Conservation (phyloP, 305 asterid genomes). For the Fraxinus platypoda region DNA sequence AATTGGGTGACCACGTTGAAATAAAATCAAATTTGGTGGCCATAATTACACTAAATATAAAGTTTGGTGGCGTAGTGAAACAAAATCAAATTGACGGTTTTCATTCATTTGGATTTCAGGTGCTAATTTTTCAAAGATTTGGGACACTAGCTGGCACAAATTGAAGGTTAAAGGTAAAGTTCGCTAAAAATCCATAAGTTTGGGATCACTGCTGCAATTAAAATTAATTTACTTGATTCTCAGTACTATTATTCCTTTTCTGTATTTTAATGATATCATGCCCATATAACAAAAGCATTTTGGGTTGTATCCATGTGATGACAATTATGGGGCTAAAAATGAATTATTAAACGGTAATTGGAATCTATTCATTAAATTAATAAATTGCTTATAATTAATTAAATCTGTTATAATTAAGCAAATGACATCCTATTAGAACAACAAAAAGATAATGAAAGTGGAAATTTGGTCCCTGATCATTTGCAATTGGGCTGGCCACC, state of each 20-base stretch:
- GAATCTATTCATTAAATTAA: background rate
- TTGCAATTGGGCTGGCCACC: background rate
- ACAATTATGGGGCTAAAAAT: conserved; percentile 15
- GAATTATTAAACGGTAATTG: conserved; percentile 3
- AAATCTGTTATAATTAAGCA: conserved; percentile 3
- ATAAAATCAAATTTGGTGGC: too few relatives aligned
- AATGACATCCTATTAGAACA: conserved; percentile 6
- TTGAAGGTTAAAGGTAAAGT: too few relatives aligned
- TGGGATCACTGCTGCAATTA: background rate
- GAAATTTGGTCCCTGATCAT: conserved; percentile 30
- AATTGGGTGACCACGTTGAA: too few relatives aligned
- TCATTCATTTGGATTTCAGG: too few relatives aligned
- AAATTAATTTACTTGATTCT: conserved; percentile 6
- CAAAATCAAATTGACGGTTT: too few relatives aligned
- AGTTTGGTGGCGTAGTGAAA: too few relatives aligned
- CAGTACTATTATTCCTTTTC: conserved; percentile 12
- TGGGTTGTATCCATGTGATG: conserved; percentile 28
- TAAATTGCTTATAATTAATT: background rate
- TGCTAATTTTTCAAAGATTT: too few relatives aligned
- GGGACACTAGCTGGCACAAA: too few relatives aligned
- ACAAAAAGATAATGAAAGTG: conserved; percentile 15
- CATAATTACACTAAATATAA: too few relatives aligned
- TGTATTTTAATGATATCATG: background rate
- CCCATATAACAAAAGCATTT: background rate
- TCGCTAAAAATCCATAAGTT: too few relatives aligned